Evolutionary conservation across 2,329 filamentous ascomycete genomes (phyloP).

Genomic region (Aspergillus sp.): DNA sequence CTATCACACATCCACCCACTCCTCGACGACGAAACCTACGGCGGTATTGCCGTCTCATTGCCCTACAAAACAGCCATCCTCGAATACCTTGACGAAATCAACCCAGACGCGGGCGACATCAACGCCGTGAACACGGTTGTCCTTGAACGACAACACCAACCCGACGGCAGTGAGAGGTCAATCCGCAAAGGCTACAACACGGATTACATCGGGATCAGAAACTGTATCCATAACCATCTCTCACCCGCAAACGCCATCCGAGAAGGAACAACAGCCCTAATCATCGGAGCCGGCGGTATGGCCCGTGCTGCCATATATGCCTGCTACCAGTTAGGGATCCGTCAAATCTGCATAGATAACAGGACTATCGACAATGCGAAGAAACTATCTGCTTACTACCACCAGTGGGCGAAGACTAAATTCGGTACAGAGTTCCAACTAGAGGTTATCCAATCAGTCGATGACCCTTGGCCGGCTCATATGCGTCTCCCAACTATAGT

Average conservation of each 20-base stretch:
- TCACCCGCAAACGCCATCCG: slow-evolving; percentile 26
- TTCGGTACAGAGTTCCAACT: neutral
- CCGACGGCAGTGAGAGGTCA: too few relatives aligned
- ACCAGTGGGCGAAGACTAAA: neutral
- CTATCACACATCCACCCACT: neutral
- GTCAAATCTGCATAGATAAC: neutral
- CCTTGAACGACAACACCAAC: too few relatives aligned
- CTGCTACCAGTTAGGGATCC: slow-evolving; percentile 4
- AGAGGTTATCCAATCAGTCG: neutral
- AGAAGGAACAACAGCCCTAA: slow-evolving; percentile 20
- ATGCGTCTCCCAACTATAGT: neutral
- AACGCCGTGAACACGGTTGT: slow-evolving; percentile 29
- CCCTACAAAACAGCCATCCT: neutral
- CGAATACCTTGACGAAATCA: neutral
- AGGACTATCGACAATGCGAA: neutral
- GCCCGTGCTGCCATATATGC: slow-evolving; percentile 30
- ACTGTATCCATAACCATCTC: slow-evolving; percentile 25
- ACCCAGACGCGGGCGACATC: slow-evolving; percentile 17
- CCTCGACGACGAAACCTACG: neutral
- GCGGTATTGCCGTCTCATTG: neutral
- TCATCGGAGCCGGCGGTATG: slow-evolving; percentile 29
- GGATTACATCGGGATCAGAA: slow-evolving; percentile 28
- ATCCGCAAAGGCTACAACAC: slow-evolving; percentile 29
- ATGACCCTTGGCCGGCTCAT: neutral
- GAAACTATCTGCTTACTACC: neutral